A percentile compares a stretch with the other conserved stretches of the same genome.
These are phyloP conservation scores for Pascua sp. DNA, from an alignment of 1,284 basidiomycete species.

Conservation along the genomic window DNA sequence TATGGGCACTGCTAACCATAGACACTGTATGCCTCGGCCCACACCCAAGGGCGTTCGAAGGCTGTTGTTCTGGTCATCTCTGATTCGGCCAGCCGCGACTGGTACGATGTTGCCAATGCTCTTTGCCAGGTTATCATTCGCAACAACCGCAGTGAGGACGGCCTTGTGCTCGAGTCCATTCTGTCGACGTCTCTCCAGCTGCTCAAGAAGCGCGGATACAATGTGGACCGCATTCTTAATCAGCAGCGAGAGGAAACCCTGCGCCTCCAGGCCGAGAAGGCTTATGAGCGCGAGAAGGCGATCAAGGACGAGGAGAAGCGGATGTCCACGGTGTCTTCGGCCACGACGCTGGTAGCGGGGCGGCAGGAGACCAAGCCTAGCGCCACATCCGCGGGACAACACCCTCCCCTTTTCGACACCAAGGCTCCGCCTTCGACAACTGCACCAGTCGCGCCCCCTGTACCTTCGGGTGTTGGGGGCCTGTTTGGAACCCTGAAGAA, in stretches of 20 bases:
- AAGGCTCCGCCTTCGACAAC: no score
- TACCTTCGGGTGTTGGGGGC: no score
- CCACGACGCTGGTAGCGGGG: neutral
- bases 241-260: constrained; percentile 73
- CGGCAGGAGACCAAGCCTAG: neutral
- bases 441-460: no score
- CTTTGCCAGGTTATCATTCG: constrained; percentile 73
- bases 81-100: constrained; percentile 70
- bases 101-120: constrained; percentile 62
- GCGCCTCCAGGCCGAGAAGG: constrained; percentile 53
- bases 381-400: no score
- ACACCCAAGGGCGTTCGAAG: constrained; percentile 51
- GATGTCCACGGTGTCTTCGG: neutral
- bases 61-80: constrained; percentile 75
- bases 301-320: no score
- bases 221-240: constrained; percentile 83
- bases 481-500: no score
- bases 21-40: constrained; percentile 68
- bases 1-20: constrained; percentile 24
- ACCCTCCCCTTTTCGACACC: no score
- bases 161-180: constrained; percentile 69
- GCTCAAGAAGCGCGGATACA: constrained; percentile 64
- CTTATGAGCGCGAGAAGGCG: constrained; percentile 38
- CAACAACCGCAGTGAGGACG: constrained; percentile 72
- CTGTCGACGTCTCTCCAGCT: constrained; percentile 82